Evolutionary conservation across 2,329 filamentous ascomycete genomes (phyloP), one percentile per base, ranked within the genome.

Genomic region (Pyricularia grisea): DNA sequence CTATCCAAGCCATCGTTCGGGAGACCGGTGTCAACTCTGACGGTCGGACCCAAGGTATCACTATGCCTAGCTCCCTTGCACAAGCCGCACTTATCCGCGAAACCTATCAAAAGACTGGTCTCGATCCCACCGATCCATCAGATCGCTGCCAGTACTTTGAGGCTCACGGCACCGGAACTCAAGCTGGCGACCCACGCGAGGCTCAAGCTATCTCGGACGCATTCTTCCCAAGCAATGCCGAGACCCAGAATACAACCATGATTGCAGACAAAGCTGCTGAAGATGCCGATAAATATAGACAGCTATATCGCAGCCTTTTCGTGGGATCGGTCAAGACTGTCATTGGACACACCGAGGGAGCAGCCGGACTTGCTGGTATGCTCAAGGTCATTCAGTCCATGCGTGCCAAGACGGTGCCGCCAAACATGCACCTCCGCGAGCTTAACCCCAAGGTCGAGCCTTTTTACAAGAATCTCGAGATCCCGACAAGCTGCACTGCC

Each of bases 1-100:
- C 70, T 0, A 83, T 86, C 60, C 75, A 81, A 42, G 80, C 78
- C 25, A 73, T 86, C 65, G 81, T 87, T 65, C 80, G 83, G 4
- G 81, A 81, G 63, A 83, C 81, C 0, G 81, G 78, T 12, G 74
- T 81, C 66, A 85, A 85, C 71, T 80, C 80, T 30, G 85, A 88
- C 71, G 86, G 86, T 14, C 76, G 75, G 36, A 80, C 84, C 71
- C 60, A 76, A n/a, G 85, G 85, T 0, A 83, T 88, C 69, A 88
- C 85, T 0, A 80, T 85, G 74, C 87, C 87, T 0, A 86, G 78
- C 67, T 73, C 76, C 0, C 69, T 74, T 2, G 81, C 83, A 0
- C 85, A 87, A 72, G 76, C 78, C 0, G 70, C 68, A 0, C 73
- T 85, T 0, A 85, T 86, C 69, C 75, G 75, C 60, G 74, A 76